Evolutionary conservation across 306 rosid species (phyloP).

Genomic region (Medicago arabica): DNA sequence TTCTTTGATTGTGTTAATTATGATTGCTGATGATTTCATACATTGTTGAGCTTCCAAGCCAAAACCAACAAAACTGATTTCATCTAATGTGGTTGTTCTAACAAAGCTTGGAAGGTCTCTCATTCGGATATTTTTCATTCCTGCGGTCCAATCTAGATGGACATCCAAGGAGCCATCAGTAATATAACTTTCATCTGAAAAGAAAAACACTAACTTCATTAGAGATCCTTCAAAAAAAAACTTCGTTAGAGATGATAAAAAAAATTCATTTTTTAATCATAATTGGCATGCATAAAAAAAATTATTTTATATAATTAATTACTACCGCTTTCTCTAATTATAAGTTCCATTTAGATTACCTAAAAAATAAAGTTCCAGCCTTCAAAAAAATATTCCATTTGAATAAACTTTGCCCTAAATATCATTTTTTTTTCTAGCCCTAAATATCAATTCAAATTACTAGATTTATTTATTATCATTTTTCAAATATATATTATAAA

Average conservation of each 20-base stretch:
- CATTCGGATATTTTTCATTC: slow-evolving; percentile 22
- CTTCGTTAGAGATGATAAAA: neutral
- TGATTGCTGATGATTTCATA: slow-evolving; percentile 11
- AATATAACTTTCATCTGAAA: slow-evolving; percentile 25
- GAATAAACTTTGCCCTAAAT: no score
- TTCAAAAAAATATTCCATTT: no score
- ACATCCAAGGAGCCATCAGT: slow-evolving; percentile 17
- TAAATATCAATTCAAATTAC: no score
- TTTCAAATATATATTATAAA: no score
- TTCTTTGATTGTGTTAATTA: slow-evolving; percentile 8
- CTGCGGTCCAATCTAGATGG: neutral
- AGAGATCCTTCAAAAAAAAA: no score
- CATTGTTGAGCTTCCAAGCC: neutral
- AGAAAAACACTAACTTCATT: neutral
- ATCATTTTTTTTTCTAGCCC: no score
- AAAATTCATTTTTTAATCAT: neutral
- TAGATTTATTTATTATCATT: no score
- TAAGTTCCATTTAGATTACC: neutral
- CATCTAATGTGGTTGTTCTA: slow-evolving; percentile 19
- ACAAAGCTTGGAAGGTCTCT: slow-evolving; percentile 28
- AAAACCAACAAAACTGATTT: neutral
- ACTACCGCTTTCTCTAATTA: neutral
- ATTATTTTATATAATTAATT: no score
- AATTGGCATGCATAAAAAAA: neutral
- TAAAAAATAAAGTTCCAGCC: no score